Conservation (phyloP, 2,329 filamentous ascomycete species). For the Cryoendolithus antarcticus region DNA sequence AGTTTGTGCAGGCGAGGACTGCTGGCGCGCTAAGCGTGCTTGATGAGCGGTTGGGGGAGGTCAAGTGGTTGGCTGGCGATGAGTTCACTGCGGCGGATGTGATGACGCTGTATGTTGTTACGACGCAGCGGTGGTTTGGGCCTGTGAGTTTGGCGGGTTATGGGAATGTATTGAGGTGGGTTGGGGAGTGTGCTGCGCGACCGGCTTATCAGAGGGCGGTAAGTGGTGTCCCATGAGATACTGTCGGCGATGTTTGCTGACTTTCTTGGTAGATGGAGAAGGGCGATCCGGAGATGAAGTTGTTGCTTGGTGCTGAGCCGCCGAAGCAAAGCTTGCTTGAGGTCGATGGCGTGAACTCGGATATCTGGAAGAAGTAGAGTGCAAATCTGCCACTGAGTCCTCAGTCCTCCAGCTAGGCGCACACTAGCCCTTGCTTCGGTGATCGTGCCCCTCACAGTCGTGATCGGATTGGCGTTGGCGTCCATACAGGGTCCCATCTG, state of each 20-base stretch:
- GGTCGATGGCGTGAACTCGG: conserved; percentile 8
- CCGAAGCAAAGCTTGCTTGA: conserved; percentile 9
- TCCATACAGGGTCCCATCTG: too few species aligned
- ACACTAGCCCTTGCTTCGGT: too few species aligned
- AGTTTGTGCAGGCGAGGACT: conserved; percentile 24
- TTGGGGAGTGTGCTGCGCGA: conserved; percentile 16
- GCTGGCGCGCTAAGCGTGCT: conserved; percentile 31
- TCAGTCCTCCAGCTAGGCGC: too few species aligned
- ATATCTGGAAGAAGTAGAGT: conserved; percentile 11
- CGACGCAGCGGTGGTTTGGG: conserved; percentile 46
- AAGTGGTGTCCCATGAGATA: neutral
- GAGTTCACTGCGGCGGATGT: conserved; percentile 55
- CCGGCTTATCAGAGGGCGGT: conserved; percentile 17
- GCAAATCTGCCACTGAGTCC: too few species aligned
- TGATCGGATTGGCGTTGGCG: too few species aligned
- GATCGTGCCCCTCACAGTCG: too few species aligned
- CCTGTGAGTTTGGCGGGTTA: conserved; percentile 15
- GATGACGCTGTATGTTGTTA: conserved; percentile 49
- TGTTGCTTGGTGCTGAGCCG: conserved; percentile 8
- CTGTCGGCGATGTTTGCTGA: neutral
- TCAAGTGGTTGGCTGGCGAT: conserved; percentile 46
- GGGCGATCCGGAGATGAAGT: conserved; percentile 19
- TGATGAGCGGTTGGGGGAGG: conserved; percentile 37
- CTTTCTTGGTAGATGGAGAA: conserved; percentile 15
- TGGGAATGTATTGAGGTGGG: conserved; percentile 16